phyloP scores from a whole-genome alignment of 2,329 filamentous ascomycete species.

The Tolypocladium sp. region DNA sequence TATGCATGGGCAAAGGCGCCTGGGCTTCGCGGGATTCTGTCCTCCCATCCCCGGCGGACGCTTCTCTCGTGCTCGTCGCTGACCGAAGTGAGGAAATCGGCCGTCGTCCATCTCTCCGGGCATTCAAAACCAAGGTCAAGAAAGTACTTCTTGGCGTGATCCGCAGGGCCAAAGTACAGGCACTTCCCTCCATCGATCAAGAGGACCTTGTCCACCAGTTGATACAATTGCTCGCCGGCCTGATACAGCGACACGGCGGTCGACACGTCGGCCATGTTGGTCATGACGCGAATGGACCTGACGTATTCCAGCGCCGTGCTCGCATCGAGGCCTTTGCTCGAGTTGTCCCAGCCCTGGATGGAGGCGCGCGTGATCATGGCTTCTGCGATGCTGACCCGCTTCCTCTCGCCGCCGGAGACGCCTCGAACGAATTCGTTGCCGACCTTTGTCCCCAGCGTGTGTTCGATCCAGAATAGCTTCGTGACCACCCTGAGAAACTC shows the following conservation, averaged over 20 bases:
- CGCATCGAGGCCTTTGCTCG: constrained; percentile 61
- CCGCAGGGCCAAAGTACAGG: constrained; percentile 59
- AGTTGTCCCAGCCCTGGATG: constrained; percentile 67
- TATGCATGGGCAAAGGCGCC: constrained; percentile 60
- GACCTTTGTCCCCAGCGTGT: constrained; percentile 59
- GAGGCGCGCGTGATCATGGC: constrained; percentile 49
- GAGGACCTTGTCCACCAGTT: constrained; percentile 66
- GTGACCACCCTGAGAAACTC: constrained; percentile 53
- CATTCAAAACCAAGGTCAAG: constrained; percentile 63
- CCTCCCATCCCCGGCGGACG: constrained; percentile 57
- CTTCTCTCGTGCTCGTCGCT: constrained; percentile 64
- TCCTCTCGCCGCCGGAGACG: constrained; percentile 56
- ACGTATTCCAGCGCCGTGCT: constrained; percentile 67
- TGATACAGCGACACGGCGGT: constrained; percentile 66
- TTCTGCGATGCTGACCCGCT: constrained; percentile 70
- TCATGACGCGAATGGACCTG: constrained; percentile 52
- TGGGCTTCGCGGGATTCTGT: constrained; percentile 58
- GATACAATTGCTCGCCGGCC: constrained; percentile 55
- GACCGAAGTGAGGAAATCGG: constrained; percentile 70
- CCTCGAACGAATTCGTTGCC: constrained; percentile 59
- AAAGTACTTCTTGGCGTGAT: constrained; percentile 60
- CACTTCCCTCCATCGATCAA: constrained; percentile 66
- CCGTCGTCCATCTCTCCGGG: constrained; percentile 61
- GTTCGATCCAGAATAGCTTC: constrained; percentile 63
- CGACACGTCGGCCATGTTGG: constrained; percentile 61